Base-by-base conservation (phyloP, 2,329 filamentous ascomycete genomes). In the Botryotinia globosa region DNA sequence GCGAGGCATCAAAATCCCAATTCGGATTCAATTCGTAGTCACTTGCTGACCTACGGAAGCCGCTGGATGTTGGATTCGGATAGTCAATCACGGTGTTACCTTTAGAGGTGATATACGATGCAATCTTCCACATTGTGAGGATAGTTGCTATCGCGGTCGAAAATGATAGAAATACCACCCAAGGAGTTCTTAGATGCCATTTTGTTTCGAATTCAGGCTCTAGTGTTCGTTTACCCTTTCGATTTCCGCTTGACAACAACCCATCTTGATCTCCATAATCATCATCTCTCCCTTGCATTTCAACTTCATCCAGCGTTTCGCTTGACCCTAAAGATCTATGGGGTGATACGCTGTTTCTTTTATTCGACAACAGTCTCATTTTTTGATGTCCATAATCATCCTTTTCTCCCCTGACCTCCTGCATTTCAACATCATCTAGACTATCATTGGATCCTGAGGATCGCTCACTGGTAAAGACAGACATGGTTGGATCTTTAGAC, bases 11-110 rank as follows among this genome's bases (percentile, higher is more conserved):
- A 74, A 85, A 84, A 73, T 90, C 81, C 90, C 90, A 92, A 2
- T 81, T 75, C 0, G 84, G 78, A 68, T 87, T 83, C 25, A 93
- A 83, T 6, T 89, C 80, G 74, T 92, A 91, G 67, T 90, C 86
- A 0, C 82, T 80, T 2, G 82, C 82, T 45, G 78, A 75, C 73
- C 79, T 76, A 58, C 79, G 78, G 71, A 81, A 81, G 18, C 74
- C 69, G 45, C 72, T 75, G 10, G 65, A 34, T 66, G 39, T 25
- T 22, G 74, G 61, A 39, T 77, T 74, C 32, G 74, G 64, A 14
- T 61, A n/a, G 20, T 76, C 74, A 14, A 75, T 51, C 9, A 63
- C 39, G 2, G 54, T 54, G 3, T n/a, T 20, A 16, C 65, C n/a
- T 9, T 73, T 64, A 18, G 76, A 75, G 44, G 80, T 78, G 56